Evolutionary conservation across 495 filamentous ascomycete genomes (phyloP), one percentile per base, ranked within the genome.

Genomic region (Hypoxylon trugodes): DNA sequence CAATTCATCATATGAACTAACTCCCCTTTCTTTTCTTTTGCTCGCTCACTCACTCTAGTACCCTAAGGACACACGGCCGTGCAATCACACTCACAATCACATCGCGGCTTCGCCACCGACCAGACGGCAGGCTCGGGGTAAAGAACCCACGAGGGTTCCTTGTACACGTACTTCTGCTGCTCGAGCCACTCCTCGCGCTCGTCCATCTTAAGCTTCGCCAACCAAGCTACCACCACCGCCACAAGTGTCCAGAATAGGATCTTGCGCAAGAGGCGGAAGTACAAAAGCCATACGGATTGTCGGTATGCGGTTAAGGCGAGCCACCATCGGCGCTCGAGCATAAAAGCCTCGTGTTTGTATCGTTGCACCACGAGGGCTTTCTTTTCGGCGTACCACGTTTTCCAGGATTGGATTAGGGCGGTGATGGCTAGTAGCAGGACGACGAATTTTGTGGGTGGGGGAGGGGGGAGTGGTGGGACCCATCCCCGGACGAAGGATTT

Each of bases 81-180:
- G n/a, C n/a, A 12, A 25, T 22, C 22, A 8, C 13, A 3, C 8
- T 25, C 1, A 12, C 8, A 38, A 2, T 21, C 19, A 5, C 41
- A 47, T 38, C 40, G 21, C 21, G 18, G 41, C 35, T 13, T 26
- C 12, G 45, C 40, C 30, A 63, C 51, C 6, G 60, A 57, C 52
- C 52, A 52, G 5, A 36, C 4, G 16, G 3, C 10, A 35, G 41
- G 49, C 8, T 36, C 6, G 4, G 30, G 38, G 0, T 25, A 21
- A 1, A 15, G 51, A 0, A 22, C 1, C 32, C 2, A 36, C 32
- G 32, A 13, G 3, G 2, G 9, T 3, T n/a, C n/a, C n/a, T n/a
- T n/a, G 15, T 50, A 51, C 8, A 24, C 46, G 2, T 13, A 0
- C 12, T 2, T 3, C 3, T 1, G 18, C 13, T 16, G 22, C 12